Conservation (phyloP, 2,329 filamentous ascomycete species). For the Fusarium anthophilum region DNA sequence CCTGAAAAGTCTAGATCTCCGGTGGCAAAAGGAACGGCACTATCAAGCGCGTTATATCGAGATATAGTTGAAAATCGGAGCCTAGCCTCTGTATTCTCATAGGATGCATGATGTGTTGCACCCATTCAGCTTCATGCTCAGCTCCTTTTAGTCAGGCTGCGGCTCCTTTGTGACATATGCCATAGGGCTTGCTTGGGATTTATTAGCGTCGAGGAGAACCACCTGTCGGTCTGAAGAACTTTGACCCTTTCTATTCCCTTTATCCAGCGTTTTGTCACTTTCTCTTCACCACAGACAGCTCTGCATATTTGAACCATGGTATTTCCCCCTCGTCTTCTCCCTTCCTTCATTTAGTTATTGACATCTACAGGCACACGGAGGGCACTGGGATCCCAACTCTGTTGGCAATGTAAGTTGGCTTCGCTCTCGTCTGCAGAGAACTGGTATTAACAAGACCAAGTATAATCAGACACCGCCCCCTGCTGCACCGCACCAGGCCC, state of each 20-base stretch:
- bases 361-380: conserved; percentile 36
- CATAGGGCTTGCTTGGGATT: conserved; percentile 1
- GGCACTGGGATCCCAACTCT: conserved; percentile 36
- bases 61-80: not conserved
- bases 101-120: conserved; percentile 2
- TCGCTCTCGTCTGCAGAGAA: not conserved
- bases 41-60: not conserved
- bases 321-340: not conserved
- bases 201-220: conserved; percentile 27
- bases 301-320: conserved; percentile 37
- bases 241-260: not conserved
- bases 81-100: not conserved
- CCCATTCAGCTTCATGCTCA: conserved; percentile 20
- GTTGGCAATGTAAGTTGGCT: conserved; percentile 18
- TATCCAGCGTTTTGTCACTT: not conserved
- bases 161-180: not conserved
- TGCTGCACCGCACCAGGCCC: conserved; percentile 28
- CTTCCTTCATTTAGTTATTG: not conserved
- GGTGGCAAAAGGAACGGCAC: conserved; percentile 22
- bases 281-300: not conserved
- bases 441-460: conserved; percentile 17
- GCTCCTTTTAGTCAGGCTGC: conserved; percentile 3
- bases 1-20: conserved; percentile 17
- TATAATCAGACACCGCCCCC: conserved; percentile 22
- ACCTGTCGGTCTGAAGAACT: not conserved